Base-by-base conservation (phyloP, 75 land plant species). In the Ceratopteris richardii region DNA sequence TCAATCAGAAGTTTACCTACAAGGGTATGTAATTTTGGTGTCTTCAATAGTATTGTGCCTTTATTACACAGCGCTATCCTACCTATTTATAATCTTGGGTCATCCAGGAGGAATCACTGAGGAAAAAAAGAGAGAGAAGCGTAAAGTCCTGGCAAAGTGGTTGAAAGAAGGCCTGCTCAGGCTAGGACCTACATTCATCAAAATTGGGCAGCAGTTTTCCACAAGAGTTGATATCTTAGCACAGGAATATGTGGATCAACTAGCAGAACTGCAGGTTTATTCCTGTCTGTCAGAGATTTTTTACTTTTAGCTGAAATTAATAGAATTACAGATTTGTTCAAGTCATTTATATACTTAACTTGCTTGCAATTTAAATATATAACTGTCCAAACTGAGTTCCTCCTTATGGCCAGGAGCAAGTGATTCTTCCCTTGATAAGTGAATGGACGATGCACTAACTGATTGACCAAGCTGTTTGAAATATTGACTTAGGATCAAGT, bases 201-300 rank as follows among this genome's bases (percentile, higher is more conserved):
- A 95, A 71, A 95, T 95, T 66, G 99, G 99, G 36, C 99, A 95
- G 64, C 99, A 95, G 63, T 90, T 95, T 65, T 95, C 99, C 16
- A 95, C 99, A n/a, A 80, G 99, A 20, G 96, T 90, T 41, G 99
- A 95, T 68, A 90, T 95, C 76, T 88, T 95, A 71, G 70, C 91
- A 23, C 86, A 90, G 64, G 99, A 95, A 70, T 95, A 95, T 80
- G 92, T 95, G 51, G 99, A 95, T 52, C 88, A 95, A 61, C 71
- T 95, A 52, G 85, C 99, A 46, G 99, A 95, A 63, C 88, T 95
- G 66, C 99, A 95, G 99, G 99, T 95, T 28, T 9, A 53, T 51
- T 36, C 11, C 53, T 27, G 1, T 14, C 6, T 47, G 2, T 19
- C 51, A 40, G 42, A 40, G 13, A 40, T 9, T 9, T 40, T 14